Base-by-base conservation (phyloP, 192 early-diverging fungal species). In the Coemansia sp. region DNA sequence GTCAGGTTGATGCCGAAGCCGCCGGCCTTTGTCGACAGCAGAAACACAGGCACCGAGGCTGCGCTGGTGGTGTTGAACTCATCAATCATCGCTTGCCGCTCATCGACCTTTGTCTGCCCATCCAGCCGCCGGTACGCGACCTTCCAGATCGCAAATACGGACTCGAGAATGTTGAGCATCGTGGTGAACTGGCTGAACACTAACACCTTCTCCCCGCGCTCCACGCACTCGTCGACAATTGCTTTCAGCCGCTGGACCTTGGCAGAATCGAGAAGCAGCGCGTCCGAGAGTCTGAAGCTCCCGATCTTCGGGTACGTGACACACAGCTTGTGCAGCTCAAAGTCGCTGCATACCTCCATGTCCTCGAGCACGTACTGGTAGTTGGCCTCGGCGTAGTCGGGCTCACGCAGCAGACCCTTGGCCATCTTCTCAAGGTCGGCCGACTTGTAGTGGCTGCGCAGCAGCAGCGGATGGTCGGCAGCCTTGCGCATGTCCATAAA, bases 161-260 rank as follows among this genome's bases (percentile, higher is more conserved):
- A 77, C 67, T 95, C 93, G 13, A 97, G 68, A 22, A 98, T 86
- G 70, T 95, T 89, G 20, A 98, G 77, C 64, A 90, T 87, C 22
- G 87, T 72, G n/a, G 89, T 93, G 74, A 96, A 94, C 70, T 95
- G 93, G 54, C 87, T 88, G 67, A 98, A 98, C 22, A 98, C 72
- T 5, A 98, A 72, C 0, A 96, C 83, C 25, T 79, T 78, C 42
- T 84, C 76, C 0, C 61, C 64, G 8, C 62, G 17, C 32, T 14
- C 58, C 0, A 72, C 17, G 22, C 72, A 77, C 57, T 75, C 74
- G 64, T 84, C 85, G 7, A 96, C 69, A 1, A 93, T 75, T 5
- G 61, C 19, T 41, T 87, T 72, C 37, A 97, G 74, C 48, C 75
- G 68, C 22, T 83, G 17, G 7, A 97, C 86, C 68, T 97, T 97